Base-by-base conservation (phyloP, 208 protist genomes). In the Phytomonas serpens region DNA sequence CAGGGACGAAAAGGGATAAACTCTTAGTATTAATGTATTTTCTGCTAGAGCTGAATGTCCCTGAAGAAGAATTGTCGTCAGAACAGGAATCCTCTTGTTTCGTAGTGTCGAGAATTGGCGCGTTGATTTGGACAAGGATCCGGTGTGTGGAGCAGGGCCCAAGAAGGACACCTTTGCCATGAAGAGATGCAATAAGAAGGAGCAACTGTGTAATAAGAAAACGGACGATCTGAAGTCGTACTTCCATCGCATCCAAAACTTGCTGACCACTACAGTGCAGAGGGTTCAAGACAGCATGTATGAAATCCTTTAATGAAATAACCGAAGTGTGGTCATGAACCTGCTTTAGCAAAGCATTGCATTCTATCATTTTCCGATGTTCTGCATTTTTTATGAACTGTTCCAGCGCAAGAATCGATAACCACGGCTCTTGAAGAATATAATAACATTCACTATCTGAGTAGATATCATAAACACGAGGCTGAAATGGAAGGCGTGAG, bases 381-480 rank as follows among this genome's bases (percentile, higher is more conserved):
- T 70, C 67, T 0, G 71, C 71, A 19, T 76, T 75, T 27, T 27
- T 66, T 63, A 74, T 71, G 32, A 73, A 75, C 74, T 92, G 68
- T 67, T 87, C 81, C 64, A 92, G 69, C n/a, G 86, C 73, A 31
- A 91, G 67, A 6, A 86, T 86, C 2, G 90, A 93, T 51, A 90
- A 80, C 84, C 86, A 87, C 68, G 90, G 90, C 72, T 86, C 79
- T 69, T 89, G 82, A 69, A 93, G 80, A 67, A 95, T 80, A 75
- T 93, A 95, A 78, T 89, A 93, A 37, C 81, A 78, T 67, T 90
- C 77, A 68, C 87, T 83, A 71, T 95, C 88, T 30, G 85, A 83
- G 29, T 93, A 74, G 4, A 95, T 85, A 38, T 87, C 85, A 71
- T 85, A 89, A 19, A 95, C 77, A 34, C 82, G 86, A 0, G 82